Percentiles rank a stretch among this genome's conserved stretches.
phyloP scores from a whole-genome alignment of 2,329 filamentous ascomycete genomes.

The Alternaria arborescens region DNA sequence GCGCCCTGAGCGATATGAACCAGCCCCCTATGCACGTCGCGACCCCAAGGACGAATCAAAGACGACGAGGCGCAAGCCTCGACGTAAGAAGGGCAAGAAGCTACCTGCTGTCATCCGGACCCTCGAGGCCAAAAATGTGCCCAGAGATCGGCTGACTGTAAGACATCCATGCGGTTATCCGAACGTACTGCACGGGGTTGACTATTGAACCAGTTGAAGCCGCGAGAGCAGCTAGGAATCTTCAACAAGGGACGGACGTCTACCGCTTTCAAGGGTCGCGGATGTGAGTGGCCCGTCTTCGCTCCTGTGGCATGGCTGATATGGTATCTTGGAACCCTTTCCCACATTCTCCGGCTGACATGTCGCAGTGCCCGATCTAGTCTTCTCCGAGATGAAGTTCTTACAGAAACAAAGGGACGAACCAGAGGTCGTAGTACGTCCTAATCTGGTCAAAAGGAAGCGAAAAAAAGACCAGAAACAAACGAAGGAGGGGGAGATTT shows the following conservation, averaged over 20 bases:
- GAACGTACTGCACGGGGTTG: conserved; percentile 25
- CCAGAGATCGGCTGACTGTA: conserved; percentile 59
- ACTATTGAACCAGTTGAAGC: conserved; percentile 54
- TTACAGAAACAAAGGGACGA: conserved; percentile 50
- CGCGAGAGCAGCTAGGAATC: conserved; percentile 53
- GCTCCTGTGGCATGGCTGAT: conserved; percentile 12
- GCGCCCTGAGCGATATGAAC: conserved; percentile 55
- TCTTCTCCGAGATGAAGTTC: conserved; percentile 62
- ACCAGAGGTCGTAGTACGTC: conserved; percentile 33
- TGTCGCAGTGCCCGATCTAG: conserved; percentile 59
- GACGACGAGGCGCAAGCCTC: conserved; percentile 47
- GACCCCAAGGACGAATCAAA: conserved; percentile 37
- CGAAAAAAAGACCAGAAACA: conserved; percentile 43
- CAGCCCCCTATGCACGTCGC: conserved; percentile 28
- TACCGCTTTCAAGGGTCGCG: conserved; percentile 54
- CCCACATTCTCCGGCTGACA: conserved; percentile 28
- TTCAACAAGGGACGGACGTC: conserved; percentile 61
- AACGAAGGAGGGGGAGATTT: conserved; percentile 54
- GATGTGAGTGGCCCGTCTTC: conserved; percentile 46
- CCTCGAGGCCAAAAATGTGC: conserved; percentile 57
- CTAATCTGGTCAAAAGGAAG: conserved; percentile 39
- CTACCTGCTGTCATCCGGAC: conserved; percentile 50
- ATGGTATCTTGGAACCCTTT: not conserved
- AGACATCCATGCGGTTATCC: conserved; percentile 19
- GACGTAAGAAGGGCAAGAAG: conserved; percentile 49